These are phyloP conservation scores for Penicillium fimorum DNA, from an alignment of 495 filamentous ascomycete genomes.

Conservation along the genomic window DNA sequence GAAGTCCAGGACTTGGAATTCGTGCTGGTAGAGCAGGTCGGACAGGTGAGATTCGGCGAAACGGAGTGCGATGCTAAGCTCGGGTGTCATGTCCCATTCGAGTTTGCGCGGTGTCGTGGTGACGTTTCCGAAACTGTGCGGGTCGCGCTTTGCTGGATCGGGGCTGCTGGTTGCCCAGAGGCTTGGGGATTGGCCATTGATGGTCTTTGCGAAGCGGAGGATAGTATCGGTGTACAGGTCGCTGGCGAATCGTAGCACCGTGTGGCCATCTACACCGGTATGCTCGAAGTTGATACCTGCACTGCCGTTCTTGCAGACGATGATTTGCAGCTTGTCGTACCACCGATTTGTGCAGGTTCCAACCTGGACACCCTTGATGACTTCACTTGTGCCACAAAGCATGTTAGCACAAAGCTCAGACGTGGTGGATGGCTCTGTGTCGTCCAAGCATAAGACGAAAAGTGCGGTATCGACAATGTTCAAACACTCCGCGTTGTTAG, in stretches of 20 bases:
- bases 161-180: conserved; percentile 90
- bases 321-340: conserved; percentile 99
- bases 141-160: conserved; percentile 92
- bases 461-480: conserved; percentile 92
- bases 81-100: conserved; percentile 96
- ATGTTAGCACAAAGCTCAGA: conserved; percentile 92
- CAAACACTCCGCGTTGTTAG: conserved; percentile 93
- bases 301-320: conserved; percentile 97
- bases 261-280: conserved; percentile 96
- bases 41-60: conserved; percentile 95
- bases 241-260: conserved; percentile 91
- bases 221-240: conserved; percentile 99
- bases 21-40: conserved; percentile 93
- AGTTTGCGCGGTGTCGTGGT: conserved; percentile 92
- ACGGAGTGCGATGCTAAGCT: conserved; percentile 84
- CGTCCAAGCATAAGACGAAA: conserved; percentile 89
- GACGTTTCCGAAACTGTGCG: conserved; percentile 89
- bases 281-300: conserved; percentile 99
- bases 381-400: conserved; percentile 91
- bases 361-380: conserved; percentile 90
- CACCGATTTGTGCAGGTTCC: conserved; percentile 97
- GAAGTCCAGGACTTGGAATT: conserved; percentile 93
- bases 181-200: conserved; percentile 90
- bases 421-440: conserved; percentile 76
- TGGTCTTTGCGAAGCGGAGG: conserved; percentile 89